Evolutionary conservation across 2,329 filamentous ascomycete species (phyloP).

Genomic region (Fusarium oxysporum): DNA sequence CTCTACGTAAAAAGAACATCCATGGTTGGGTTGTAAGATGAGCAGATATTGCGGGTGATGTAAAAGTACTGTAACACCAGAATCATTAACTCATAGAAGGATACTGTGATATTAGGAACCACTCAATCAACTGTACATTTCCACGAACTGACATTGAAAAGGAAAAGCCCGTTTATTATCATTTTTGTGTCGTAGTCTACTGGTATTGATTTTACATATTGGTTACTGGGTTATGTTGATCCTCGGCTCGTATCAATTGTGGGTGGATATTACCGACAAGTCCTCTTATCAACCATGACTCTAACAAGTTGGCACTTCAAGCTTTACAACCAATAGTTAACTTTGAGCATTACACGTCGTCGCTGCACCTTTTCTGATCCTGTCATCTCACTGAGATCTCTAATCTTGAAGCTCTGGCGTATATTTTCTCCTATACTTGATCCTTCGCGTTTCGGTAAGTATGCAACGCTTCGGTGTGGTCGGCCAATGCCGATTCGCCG

Average conservation of each 20-base stretch:
- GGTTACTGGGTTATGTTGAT: conserved; percentile 25
- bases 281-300: conserved; percentile 38
- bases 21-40: conserved; percentile 33
- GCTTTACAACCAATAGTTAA: conserved; percentile 1
- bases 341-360: background rate
- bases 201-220: background rate
- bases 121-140: conserved; percentile 47
- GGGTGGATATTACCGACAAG: conserved; percentile 42
- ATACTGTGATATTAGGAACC: conserved; percentile 39
- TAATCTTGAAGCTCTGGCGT: background rate
- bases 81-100: conserved; percentile 39
- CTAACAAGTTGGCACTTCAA: conserved; percentile 6
- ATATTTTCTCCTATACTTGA: background rate
- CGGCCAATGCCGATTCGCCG: conserved; percentile 45
- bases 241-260: conserved; percentile 30
- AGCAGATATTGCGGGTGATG: conserved; percentile 33
- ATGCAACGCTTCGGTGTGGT: conserved; percentile 44
- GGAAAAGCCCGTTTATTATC: background rate
- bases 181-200: background rate
- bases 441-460: background rate
- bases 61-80: conserved; percentile 46
- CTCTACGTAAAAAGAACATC: conserved; percentile 16
- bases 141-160: background rate
- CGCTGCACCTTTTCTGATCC: background rate
- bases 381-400: background rate